Evolutionary conservation across 2,329 filamentous ascomycete species (phyloP).

Genomic region (Arthroderma uncinatum): DNA sequence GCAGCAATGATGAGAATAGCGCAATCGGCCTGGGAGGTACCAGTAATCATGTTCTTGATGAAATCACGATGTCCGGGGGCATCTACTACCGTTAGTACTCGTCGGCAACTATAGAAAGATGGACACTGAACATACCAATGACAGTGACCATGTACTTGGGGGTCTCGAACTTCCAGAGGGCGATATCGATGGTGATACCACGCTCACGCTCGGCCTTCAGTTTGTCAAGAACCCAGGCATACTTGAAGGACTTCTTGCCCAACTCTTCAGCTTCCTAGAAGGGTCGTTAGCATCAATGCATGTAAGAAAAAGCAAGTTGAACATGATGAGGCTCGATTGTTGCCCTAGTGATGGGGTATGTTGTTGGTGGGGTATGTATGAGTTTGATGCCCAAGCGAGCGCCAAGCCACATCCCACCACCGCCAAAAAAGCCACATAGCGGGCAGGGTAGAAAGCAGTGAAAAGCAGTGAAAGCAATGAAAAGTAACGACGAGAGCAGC

Average conservation of each 20-base stretch:
- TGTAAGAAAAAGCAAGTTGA: not conserved
- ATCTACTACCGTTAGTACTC: slow-evolving; percentile 41
- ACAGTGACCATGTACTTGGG: slow-evolving; percentile 96
- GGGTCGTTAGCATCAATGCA: slow-evolving; percentile 14
- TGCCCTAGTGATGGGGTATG: not conserved
- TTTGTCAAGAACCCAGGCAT: slow-evolving; percentile 99
- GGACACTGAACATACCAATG: slow-evolving; percentile 56
- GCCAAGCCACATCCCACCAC: not conserved
- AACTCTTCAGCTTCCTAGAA: slow-evolving; percentile 89
- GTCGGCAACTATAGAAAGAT: not conserved
- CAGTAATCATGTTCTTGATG: slow-evolving; percentile 99
- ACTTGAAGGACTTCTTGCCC: slow-evolving; percentile 99
- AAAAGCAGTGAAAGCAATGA: slow-evolving; percentile 18
- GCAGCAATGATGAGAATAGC: slow-evolving; percentile 99
- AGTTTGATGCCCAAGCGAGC: slow-evolving; percentile 6
- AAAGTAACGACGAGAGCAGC: not conserved
- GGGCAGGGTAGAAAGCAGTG: not conserved
- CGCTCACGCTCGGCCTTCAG: slow-evolving; percentile 99
- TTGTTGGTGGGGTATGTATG: slow-evolving; percentile 8
- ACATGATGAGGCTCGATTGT: not conserved
- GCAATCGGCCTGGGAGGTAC: slow-evolving; percentile 99
- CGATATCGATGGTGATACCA: slow-evolving; percentile 99
- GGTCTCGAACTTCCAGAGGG: slow-evolving; percentile 99
- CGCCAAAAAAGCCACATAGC: slow-evolving; percentile 9
- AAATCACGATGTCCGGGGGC: slow-evolving; percentile 99